Evolutionary conservation across 345 rosid genomes (phyloP).

Genomic region (Turritis glabra): DNA sequence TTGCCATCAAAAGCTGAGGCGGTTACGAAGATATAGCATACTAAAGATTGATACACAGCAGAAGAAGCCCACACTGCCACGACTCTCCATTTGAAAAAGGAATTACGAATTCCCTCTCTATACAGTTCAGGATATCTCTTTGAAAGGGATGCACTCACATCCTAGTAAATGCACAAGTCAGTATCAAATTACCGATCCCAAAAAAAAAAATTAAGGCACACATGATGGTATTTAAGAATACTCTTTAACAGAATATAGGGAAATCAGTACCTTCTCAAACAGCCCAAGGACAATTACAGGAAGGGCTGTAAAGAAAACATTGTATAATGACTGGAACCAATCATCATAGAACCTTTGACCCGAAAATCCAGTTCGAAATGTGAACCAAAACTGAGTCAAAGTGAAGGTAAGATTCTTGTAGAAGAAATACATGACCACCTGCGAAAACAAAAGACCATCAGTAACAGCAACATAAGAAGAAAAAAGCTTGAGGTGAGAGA

Average conservation of each 20-base stretch:
- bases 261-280: slow-evolving; percentile 73
- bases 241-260: neutral
- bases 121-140: slow-evolving; percentile 93
- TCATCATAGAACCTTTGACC: slow-evolving; percentile 99
- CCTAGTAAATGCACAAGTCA: slow-evolving; percentile 46
- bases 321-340: slow-evolving; percentile 97
- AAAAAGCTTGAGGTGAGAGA: no score
- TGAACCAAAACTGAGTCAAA: slow-evolving; percentile 98
- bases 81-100: slow-evolving; percentile 88
- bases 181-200: neutral
- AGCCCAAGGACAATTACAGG: slow-evolving; percentile 92
- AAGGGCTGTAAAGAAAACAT: slow-evolving; percentile 87
- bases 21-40: slow-evolving; percentile 68
- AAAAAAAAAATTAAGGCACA: neutral
- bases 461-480: no score
- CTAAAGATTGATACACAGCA: slow-evolving; percentile 84
- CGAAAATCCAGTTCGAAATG: slow-evolving; percentile 93
- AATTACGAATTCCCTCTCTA: slow-evolving; percentile 81
- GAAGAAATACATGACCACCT: slow-evolving; percentile 95
- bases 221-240: neutral
- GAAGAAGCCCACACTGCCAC: slow-evolving; percentile 85
- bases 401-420: slow-evolving; percentile 98
- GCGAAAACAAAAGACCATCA: slow-evolving; percentile 39
- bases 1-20: slow-evolving; percentile 55
- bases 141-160: slow-evolving; percentile 92